Conservation (phyloP, 208 protist genomes). For the Endotrypanum monterogeii region DNA sequence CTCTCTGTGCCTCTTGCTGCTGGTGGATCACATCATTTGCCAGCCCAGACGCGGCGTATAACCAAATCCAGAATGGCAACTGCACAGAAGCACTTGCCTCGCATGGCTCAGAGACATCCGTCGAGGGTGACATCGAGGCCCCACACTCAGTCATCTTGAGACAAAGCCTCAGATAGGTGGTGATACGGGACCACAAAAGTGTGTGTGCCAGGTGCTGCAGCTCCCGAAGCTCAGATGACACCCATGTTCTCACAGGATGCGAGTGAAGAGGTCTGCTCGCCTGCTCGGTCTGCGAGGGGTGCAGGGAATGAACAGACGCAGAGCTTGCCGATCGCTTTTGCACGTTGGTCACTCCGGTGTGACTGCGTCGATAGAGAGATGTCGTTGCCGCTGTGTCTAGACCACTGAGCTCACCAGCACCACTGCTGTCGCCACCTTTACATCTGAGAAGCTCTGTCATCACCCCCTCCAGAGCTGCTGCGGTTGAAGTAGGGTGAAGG, state of each 20-base stretch:
- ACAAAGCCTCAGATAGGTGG: slow-evolving; percentile 15
- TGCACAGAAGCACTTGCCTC: slow-evolving; percentile 18
- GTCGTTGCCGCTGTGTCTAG: background rate
- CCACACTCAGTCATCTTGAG: background rate
- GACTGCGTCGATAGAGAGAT: background rate
- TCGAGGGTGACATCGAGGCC: background rate
- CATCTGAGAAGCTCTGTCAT: background rate
- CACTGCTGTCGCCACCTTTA: background rate
- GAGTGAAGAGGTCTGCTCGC: background rate
- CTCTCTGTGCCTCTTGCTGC: background rate
- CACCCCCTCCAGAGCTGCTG: slow-evolving; percentile 16
- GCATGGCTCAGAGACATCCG: slow-evolving; percentile 6
- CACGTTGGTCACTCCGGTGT: background rate
- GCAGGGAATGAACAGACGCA: background rate
- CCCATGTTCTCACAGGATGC: background rate
- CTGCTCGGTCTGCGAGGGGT: background rate
- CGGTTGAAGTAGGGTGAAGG: slow-evolving; percentile 15
- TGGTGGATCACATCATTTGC: slow-evolving; percentile 19
- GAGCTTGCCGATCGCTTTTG: slow-evolving; percentile 8
- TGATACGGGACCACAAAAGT: slow-evolving; percentile 30
- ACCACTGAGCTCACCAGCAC: background rate
- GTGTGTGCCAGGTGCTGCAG: slow-evolving; percentile 13
- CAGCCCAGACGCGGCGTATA: slow-evolving; percentile 30
- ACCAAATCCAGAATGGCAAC: slow-evolving; percentile 31
- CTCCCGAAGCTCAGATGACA: slow-evolving; percentile 10